A percentile compares a stretch with the other conserved stretches of the same genome.
Conservation (phyloP, 805 yeast genomes). For the Schwanniomyces polymorphus region DNA sequence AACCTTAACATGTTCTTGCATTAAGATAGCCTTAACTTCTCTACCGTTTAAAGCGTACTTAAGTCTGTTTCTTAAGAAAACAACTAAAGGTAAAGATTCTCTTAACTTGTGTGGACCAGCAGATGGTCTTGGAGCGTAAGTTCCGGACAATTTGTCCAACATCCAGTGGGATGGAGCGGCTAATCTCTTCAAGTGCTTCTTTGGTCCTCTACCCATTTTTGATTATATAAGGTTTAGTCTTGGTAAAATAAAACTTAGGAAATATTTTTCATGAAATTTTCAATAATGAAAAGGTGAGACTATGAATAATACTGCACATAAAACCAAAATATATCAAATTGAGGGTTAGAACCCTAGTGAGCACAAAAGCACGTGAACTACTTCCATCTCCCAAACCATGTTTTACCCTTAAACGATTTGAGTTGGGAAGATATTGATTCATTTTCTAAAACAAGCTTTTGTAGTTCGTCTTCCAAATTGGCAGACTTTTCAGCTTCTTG, state of each 20-base stretch:
- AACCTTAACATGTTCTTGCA: slow-evolving; percentile 98
- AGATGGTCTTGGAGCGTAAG: slow-evolving; percentile 99
- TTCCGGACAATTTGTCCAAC: slow-evolving; percentile 99
- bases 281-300: not conserved
- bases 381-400: slow-evolving; percentile 33
- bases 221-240: not conserved
- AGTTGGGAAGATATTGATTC: slow-evolving; percentile 21
- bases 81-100: slow-evolving; percentile 96
- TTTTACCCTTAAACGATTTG: slow-evolving; percentile 11
- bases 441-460: slow-evolving; percentile 24
- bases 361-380: slow-evolving; percentile 3
- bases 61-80: slow-evolving; percentile 97
- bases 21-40: slow-evolving; percentile 96
- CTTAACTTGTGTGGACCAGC: slow-evolving; percentile 99
- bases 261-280: slow-evolving; percentile 5
- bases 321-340: not conserved
- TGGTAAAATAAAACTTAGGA: not conserved
- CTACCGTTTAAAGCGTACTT: slow-evolving; percentile 99
- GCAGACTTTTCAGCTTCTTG: slow-evolving; percentile 39
- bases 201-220: slow-evolving; percentile 42
- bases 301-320: not conserved
- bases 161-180: slow-evolving; percentile 99
- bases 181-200: slow-evolving; percentile 98
- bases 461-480: slow-evolving; percentile 36
- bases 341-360: slow-evolving; percentile 1